Percentiles rank a stretch among this genome's conserved stretches.
Evolutionary conservation across 441 rosid genomes (phyloP).

Genomic region (Heliophila coronopifolia): DNA sequence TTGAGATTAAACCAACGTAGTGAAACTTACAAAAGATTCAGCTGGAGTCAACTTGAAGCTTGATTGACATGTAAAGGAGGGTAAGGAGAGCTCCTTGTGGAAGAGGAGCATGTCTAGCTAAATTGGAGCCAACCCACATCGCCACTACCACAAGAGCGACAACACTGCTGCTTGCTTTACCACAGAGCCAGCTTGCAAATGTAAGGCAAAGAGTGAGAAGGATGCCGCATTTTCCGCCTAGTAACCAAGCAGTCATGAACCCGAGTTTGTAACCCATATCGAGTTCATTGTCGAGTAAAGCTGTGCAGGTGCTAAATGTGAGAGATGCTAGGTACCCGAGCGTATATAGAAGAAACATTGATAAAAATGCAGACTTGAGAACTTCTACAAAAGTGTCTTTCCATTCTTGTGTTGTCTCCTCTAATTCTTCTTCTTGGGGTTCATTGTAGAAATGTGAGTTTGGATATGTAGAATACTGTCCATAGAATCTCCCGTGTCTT

Average conservation of each 20-base stretch:
- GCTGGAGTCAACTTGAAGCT: conserved; percentile 57
- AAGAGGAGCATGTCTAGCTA: conserved; percentile 71
- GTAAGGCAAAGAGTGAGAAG: conserved; percentile 57
- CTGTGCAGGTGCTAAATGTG: conserved; percentile 48
- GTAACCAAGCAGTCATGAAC: conserved; percentile 60
- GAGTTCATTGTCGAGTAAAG: conserved; percentile 56
- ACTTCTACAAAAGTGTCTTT: conserved; percentile 53
- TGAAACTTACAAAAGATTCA: conserved; percentile 5
- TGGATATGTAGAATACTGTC: conserved; percentile 26
- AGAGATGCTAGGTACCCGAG: conserved; percentile 58
- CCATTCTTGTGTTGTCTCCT: conserved; percentile 25
- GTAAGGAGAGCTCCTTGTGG: conserved; percentile 80
- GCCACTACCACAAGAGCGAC: conserved; percentile 58
- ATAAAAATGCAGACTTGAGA: conserved; percentile 44
- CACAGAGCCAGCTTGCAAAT: conserved; percentile 80
- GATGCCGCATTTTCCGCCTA: conserved; percentile 77
- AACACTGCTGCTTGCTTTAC: conserved; percentile 73
- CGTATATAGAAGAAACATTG: conserved; percentile 45
- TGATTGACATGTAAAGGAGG: conserved; percentile 77
- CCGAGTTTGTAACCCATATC: conserved; percentile 80
- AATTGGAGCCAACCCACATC: conserved; percentile 69
- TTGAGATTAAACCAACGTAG: background rate
- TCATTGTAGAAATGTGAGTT: conserved; percentile 29
- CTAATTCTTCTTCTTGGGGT: conserved; percentile 31
- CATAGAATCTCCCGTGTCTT: conserved; percentile 38